phyloP scores from a whole-genome alignment of 768 basidiomycete genomes.

The Leucosporidium creatinivorum region DNA sequence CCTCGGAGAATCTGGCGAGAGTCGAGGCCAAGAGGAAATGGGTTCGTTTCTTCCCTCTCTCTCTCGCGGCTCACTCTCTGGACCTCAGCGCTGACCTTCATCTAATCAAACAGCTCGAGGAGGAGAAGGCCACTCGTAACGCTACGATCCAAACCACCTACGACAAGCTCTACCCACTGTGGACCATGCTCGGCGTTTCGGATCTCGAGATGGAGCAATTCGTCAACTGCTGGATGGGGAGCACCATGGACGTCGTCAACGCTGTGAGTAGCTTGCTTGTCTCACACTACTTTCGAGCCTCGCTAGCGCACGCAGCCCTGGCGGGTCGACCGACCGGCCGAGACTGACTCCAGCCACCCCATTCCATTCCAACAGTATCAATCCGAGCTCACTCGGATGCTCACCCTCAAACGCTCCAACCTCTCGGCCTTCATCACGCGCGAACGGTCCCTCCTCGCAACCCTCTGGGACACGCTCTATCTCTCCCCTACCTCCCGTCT shows the following conservation, averaged over 20 bases:
- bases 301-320: too few relatives aligned
- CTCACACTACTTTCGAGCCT: not conserved
- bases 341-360: too few relatives aligned
- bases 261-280: constrained; percentile 45
- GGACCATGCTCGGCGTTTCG: constrained; percentile 73
- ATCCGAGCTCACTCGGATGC: constrained; percentile 80
- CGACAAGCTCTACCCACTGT: constrained; percentile 83
- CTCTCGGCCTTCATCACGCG: constrained; percentile 77
- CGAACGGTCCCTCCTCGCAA: constrained; percentile 70
- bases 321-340: too few relatives aligned
- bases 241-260: constrained; percentile 63
- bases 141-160: constrained; percentile 85
- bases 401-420: constrained; percentile 75
- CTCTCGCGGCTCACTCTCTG: not conserved
- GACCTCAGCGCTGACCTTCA: not conserved
- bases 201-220: constrained; percentile 85
- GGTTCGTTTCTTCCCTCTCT: constrained; percentile 13
- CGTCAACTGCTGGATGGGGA: constrained; percentile 68
- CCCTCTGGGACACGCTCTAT: constrained; percentile 77
- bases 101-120: constrained; percentile 49
- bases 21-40: constrained; percentile 51
- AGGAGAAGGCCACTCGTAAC: constrained; percentile 67
- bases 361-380: too few relatives aligned
- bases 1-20: constrained; percentile 65
- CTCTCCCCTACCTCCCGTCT: constrained; percentile 60